Base-by-base conservation (phyloP, 768 basidiomycete genomes). In the Boletus pseudo-olivaceus region DNA sequence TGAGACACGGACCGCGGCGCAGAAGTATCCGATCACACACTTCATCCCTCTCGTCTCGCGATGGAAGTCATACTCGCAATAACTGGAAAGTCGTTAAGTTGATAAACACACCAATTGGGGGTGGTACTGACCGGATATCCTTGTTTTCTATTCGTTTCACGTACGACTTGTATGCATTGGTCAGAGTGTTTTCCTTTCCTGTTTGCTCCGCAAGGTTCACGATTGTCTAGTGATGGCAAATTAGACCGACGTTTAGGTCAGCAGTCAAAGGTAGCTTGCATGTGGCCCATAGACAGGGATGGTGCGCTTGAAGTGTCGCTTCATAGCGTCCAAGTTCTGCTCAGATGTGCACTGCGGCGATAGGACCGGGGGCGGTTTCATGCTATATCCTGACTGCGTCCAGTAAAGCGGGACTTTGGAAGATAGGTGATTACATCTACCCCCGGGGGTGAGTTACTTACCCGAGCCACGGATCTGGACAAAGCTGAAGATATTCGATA, bases 41-140 rank as follows among this genome's bases (percentile, higher is more conserved):
- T 90, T 92, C 96, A 98, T 97, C 20, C 96, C 95, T 66, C 83
- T 87, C 11, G 93, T 96, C 69, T 97, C 93, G 4, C 76, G 80
- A 71, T 98, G 96, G 69, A 98, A 98, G 68, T 98, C 96, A 64
- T 94, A 98, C 64, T 85, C 87, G 57, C 76, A 73, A 62, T 92
- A 93, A 57, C 88, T 91, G 17, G 33, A 43, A 12, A 30, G 20
- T 23, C 5, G 20, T 55, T 41, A 57, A 53, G 30, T 52, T 32
- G 40, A 48, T 35, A 40, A 37, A 33, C 23, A 26, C 33, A 33
- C 20, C 9, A 19, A 23, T 32, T 29, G 42, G 15, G n/a, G 20
- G 34, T 40, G 33, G 7, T 37, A 67, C 82, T 41, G 63, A 89
- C 88, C 73, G 75, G 19, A 81, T 78, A 61, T 87, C 81, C 41